Evolutionary conservation across 2,329 filamentous ascomycete species (phyloP).

Genomic region (Aspergillus sp.): DNA sequence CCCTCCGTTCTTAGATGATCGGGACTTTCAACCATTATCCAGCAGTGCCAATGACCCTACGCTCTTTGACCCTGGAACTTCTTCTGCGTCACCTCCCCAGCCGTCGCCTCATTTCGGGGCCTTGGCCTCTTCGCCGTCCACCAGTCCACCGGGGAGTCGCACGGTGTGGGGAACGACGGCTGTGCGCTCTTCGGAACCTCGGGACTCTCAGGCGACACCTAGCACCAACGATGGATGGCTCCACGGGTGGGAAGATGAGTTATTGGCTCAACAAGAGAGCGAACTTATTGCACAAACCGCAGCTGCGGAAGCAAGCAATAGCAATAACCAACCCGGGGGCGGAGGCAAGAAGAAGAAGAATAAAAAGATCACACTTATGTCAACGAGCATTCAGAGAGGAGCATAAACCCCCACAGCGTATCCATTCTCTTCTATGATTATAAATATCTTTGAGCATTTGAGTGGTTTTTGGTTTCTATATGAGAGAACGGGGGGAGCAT

Average conservation of each 20-base stretch:
- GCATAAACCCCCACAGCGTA: slow-evolving; percentile 32
- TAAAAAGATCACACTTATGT: slow-evolving; percentile 63
- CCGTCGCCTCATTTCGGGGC: slow-evolving; percentile 38
- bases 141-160: slow-evolving; percentile 64
- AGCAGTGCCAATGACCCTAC: slow-evolving; percentile 24
- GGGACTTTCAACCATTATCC: slow-evolving; percentile 59
- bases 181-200: slow-evolving; percentile 48
- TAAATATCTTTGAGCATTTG: background rate
- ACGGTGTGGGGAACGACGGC: slow-evolving; percentile 93
- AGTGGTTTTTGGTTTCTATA: background rate
- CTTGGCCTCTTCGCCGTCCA: slow-evolving; percentile 63
- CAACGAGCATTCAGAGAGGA: slow-evolving; percentile 53
- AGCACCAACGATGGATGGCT: slow-evolving; percentile 71
- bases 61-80: slow-evolving; percentile 21
- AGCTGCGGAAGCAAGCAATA: slow-evolving; percentile 24
- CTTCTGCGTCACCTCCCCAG: slow-evolving; percentile 37
- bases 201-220: slow-evolving; percentile 31
- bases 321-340: slow-evolving; percentile 10
- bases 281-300: slow-evolving; percentile 44
- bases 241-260: slow-evolving; percentile 70
- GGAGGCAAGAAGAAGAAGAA: slow-evolving; percentile 54
- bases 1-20: slow-evolving; percentile 43
- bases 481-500: background rate
- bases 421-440: background rate
- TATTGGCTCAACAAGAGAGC: slow-evolving; percentile 54